These are phyloP conservation scores for Uronychia binucleata DNA, from an alignment of 73 alveolate genomes.

Conservation along the genomic window DNA sequence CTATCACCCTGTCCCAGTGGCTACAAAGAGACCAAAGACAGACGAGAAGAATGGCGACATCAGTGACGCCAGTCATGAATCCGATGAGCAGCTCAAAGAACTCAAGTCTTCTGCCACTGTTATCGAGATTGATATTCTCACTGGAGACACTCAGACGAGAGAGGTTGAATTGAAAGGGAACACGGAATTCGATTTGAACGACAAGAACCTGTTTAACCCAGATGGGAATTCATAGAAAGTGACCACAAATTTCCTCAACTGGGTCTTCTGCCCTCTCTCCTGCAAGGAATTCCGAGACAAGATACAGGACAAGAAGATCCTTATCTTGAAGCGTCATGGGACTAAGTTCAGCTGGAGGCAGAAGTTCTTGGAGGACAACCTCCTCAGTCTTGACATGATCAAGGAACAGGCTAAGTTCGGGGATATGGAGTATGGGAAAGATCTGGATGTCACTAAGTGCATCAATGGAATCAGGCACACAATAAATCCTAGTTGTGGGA, in stretches of 20 bases:
- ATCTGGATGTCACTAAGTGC: not conserved
- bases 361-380: not conserved
- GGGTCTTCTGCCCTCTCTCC: not conserved
- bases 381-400: not conserved
- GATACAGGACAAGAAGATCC: conserved; percentile 1
- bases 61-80: too few species aligned
- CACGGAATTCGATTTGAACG: not conserved
- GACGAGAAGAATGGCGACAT: too few species aligned
- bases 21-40: too few species aligned
- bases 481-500: not conserved
- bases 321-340: not conserved
- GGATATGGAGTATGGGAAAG: not conserved
- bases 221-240: not conserved
- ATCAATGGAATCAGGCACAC: conserved; percentile 5
- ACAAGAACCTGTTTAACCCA: not conserved
- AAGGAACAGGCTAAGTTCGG: not conserved
- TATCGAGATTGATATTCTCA: too few species aligned
- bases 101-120: too few species aligned
- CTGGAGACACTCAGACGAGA: too few species aligned
- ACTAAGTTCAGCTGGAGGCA: not conserved
- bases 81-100: too few species aligned
- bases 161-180: too few species aligned
- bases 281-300: not conserved
- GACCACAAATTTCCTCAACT: not conserved
- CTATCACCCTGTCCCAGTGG: too few species aligned